Evolutionary conservation across 441 rosid species (phyloP), one percentile per base, ranked within the genome.

Genomic region (Raphanus hybrid): DNA sequence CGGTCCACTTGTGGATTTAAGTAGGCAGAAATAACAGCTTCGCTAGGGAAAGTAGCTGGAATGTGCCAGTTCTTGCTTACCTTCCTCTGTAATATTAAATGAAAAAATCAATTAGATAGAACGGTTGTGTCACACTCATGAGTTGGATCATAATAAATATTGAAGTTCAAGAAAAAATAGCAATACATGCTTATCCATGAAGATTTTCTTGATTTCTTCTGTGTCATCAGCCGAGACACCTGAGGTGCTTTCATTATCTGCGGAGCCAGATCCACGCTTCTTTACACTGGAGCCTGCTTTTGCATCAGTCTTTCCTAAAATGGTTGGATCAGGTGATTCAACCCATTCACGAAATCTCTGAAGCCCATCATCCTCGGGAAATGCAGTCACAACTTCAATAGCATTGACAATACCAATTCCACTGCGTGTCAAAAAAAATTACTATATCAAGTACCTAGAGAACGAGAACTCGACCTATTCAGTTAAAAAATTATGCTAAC

Each of bases 361-460:
- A 82, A 96, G 97, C 59, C 99, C 99, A 81, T 92, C 91, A 61
- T 90, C 97, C 84, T 93, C 98, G 0, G 97, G 93, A 80, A 91
- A 96, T 77, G 98, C 99, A 85, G 87, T 89, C 68, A 96, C 85
- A 60, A 96, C 97, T 88, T 96, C 99, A 74, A 93, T 89, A 61
- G 99, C 98, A 84, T 96, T 96, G 75, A 96, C 99, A 76, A 96
- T 93, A 74, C 97, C 99, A 75, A 96, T 92, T 64, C 99, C 99
- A 86, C 99, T 96, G 84, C 91, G 70, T 43, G 58, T 15, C 62
- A 75, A 32, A 14, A 67, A 23, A 15, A 73, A 75, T 76, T 45
- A 20, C 3, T 62, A 59, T 43, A 52, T 61, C 80, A 65, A 43
- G 50, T 14, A 70, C 60, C 73, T 23, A 39, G 20, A 64, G 66